A percentile compares a stretch with the other conserved stretches of the same genome.
Evolutionary conservation across 1,284 basidiomycete species (phyloP).

Genomic region (Ceratorhiza oryzae-sativae): DNA sequence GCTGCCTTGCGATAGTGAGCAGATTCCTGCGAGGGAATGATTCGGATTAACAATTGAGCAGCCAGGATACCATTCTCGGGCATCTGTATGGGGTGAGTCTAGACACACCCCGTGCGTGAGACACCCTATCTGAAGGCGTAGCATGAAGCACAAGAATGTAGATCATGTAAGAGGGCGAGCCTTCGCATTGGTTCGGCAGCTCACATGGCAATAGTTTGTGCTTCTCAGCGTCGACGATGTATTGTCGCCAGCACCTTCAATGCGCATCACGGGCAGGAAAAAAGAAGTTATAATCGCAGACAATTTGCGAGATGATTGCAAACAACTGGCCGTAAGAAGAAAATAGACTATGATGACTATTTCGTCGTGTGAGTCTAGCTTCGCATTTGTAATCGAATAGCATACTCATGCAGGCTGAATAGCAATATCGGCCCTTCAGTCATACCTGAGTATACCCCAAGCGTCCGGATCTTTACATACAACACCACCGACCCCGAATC

Average conservation of each 20-base stretch:
- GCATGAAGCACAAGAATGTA: slow-evolving; percentile 72
- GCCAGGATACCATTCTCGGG: slow-evolving; percentile 88
- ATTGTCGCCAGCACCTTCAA: background rate
- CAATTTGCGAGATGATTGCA: slow-evolving; percentile 36
- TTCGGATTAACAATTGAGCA: background rate
- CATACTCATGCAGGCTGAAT: background rate
- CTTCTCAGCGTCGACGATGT: slow-evolving; percentile 21
- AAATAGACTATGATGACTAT: slow-evolving; percentile 70
- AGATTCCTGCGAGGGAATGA: background rate
- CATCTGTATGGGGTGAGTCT: slow-evolving; percentile 82
- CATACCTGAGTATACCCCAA: slow-evolving; percentile 88
- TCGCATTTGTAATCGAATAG: background rate
- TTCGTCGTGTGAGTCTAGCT: slow-evolving; percentile 58
- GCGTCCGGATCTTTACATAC: slow-evolving; percentile 83
- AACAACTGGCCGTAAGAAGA: slow-evolving; percentile 51
- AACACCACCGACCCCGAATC: slow-evolving; percentile 62
- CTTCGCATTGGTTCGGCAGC: background rate
- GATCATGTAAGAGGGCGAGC: slow-evolving; percentile 64
- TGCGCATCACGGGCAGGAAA: slow-evolving; percentile 38
- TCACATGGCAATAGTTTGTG: slow-evolving; percentile 9
- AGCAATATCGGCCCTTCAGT: slow-evolving; percentile 77
- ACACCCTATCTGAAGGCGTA: background rate
- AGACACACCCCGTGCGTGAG: background rate
- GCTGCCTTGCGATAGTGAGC: slow-evolving; percentile 32
- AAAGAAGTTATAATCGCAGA: slow-evolving; percentile 36